Conservation (phyloP, 257 asterid species). For the Solanum chmielewskii region DNA sequence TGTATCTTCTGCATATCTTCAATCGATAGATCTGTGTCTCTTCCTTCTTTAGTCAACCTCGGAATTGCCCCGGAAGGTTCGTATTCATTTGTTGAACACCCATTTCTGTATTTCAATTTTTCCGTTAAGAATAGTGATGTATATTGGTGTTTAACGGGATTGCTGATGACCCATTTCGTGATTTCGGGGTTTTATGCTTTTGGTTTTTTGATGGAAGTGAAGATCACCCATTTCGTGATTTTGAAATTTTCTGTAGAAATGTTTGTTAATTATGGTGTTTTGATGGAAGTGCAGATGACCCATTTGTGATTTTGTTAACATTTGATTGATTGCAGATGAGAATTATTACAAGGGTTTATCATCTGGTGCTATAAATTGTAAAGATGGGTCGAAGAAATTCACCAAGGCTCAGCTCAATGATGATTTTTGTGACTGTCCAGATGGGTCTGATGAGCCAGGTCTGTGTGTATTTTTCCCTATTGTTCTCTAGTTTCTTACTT, state of each 20-base stretch:
- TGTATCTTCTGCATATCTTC: not conserved
- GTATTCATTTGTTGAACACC: not conserved
- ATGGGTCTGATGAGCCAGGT: slow-evolving; percentile 99
- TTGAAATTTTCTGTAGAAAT: not conserved
- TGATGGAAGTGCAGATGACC: not conserved
- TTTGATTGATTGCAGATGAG: slow-evolving; percentile 44
- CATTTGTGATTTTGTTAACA: not conserved
- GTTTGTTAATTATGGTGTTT: not conserved
- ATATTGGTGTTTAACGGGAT: not conserved
- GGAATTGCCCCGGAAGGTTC: slow-evolving; percentile 6
- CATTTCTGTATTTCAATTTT: not conserved
- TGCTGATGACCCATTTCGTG: not conserved
- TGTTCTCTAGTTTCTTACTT: not conserved
- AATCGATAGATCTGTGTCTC: not conserved
- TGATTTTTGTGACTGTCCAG: slow-evolving; percentile 90
- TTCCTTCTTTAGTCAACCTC: not conserved
- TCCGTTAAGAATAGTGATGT: not conserved
- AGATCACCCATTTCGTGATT: not conserved
- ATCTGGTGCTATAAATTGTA: slow-evolving; percentile 53
- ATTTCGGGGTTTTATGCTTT: not conserved
- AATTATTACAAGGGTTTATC: slow-evolving; percentile 40
- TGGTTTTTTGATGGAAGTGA: not conserved
- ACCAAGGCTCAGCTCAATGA: slow-evolving; percentile 71
- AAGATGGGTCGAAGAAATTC: slow-evolving; percentile 69
- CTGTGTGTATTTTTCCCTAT: not conserved